Conservation (phyloP, 140 eudicot species). For the Oenanthe javanica region DNA sequence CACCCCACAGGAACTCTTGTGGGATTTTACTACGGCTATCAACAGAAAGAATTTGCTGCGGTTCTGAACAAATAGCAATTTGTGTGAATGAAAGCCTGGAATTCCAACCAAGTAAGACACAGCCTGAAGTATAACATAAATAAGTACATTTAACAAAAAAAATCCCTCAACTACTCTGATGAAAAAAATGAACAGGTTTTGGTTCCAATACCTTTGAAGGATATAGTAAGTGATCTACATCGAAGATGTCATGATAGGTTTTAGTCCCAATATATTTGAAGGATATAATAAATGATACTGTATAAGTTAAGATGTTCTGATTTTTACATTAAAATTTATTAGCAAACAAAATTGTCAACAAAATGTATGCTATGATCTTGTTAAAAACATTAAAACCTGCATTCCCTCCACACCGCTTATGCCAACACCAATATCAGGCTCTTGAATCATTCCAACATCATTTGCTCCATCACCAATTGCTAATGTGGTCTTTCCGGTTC, state of each 20-base stretch:
- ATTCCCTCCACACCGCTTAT: slow-evolving; percentile 98
- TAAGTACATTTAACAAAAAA: not conserved
- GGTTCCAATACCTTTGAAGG: not conserved
- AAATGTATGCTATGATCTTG: not conserved
- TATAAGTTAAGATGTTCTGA: not conserved
- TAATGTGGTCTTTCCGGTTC: slow-evolving; percentile 93
- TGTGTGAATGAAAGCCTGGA: not conserved
- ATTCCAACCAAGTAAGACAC: not conserved
- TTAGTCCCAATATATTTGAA: not conserved
- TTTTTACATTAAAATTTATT: not conserved
- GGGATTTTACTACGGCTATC: not conserved
- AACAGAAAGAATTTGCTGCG: not conserved
- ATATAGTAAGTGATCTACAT: not conserved
- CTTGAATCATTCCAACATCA: slow-evolving; percentile 99
- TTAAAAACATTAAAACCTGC: slow-evolving; percentile 61
- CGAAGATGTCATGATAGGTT: not conserved
- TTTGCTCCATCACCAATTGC: slow-evolving; percentile 99
- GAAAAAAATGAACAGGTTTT: not conserved
- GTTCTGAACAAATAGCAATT: not conserved
- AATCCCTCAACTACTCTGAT: not conserved
- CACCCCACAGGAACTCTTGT: not conserved
- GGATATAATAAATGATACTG: not conserved
- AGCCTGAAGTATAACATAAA: not conserved
- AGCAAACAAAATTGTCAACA: not conserved
- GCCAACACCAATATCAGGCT: slow-evolving; percentile 98